Evolutionary conservation across 768 basidiomycete genomes (phyloP), one percentile per base, ranked within the genome.

Genomic region (Boletus subcaerulescens): DNA sequence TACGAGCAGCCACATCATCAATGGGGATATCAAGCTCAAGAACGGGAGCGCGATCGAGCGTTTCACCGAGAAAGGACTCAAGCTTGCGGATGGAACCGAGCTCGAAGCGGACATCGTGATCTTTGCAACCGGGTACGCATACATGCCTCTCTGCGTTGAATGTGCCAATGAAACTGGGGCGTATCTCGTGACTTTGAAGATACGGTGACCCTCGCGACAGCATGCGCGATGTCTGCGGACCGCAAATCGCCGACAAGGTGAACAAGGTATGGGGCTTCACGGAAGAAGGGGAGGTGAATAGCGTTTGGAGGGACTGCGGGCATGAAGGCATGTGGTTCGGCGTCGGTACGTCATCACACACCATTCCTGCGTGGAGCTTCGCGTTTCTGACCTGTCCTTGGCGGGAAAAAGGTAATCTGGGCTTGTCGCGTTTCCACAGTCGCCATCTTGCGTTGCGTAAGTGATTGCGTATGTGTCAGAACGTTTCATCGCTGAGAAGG

Each of bases 231-330:
- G 65, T 85, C 5, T 77, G 81, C 41, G 82, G 79, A 1, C 71
- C 77, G 11, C 71, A 78, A 33, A 62, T 81, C 3, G 75, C 73
- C 0, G 64, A 74, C 50, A 72, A 76, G 64, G 71, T 85, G 53
- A 74, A 77, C 33, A 69, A 72, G 14, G 67, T 88, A 15, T 83
- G 87, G 89, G 82, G 85, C 17, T 53, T 86, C 45, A 77, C 85
- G 57, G 70, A 76, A 18, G 84, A 91, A 70, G 84, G 86, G 0
- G 86, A 89, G 63, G 62, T 83, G 24, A 68, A 75, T 2, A 76
- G 79, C 2, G 60, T 63, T 20, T 73, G 69, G 67, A 64, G 65
- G 47, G 54, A 69, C 26, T 68, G 57, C 40, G 71, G 72, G 17
- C 64, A 73, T 40, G 67, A 77, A 1, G 77, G 77, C 24, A 46